These are phyloP conservation scores for Podospora sp. DNA, from an alignment of 495 filamentous ascomycete genomes.

Conservation along the genomic window DNA sequence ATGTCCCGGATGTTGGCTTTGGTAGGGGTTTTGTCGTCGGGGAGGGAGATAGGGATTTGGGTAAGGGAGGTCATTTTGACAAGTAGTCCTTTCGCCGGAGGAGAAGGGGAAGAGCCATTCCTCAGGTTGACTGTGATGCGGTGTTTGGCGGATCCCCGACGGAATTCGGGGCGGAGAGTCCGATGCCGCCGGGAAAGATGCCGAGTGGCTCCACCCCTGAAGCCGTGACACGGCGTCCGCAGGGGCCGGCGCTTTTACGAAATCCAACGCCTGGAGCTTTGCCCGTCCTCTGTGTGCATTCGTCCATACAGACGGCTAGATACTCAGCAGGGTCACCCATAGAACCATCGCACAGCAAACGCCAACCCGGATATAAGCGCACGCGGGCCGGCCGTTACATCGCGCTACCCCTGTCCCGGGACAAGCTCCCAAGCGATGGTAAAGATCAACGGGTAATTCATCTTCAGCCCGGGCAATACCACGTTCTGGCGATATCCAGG, in stretches of 20 bases:
- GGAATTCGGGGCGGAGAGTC: too few species aligned
- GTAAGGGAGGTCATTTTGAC: slow-evolving; percentile 29
- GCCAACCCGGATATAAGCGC: neutral
- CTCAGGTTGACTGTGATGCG: too few species aligned
- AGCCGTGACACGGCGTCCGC: too few species aligned
- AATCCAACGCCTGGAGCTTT: too few species aligned
- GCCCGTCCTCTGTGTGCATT: too few species aligned
- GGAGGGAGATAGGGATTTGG: slow-evolving; percentile 28
- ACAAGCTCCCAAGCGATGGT: neutral
- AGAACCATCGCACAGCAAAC: neutral
- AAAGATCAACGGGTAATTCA: neutral
- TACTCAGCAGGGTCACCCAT: too few species aligned
- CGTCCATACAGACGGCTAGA: too few species aligned
- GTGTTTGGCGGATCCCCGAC: too few species aligned
- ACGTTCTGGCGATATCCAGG: neutral
- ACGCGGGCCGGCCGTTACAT: neutral
- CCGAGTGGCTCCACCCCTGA: neutral
- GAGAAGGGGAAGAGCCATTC: too few species aligned
- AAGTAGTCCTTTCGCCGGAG: too few species aligned
- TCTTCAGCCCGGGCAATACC: neutral
- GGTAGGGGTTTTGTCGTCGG: slow-evolving; percentile 28
- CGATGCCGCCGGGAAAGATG: too few species aligned
- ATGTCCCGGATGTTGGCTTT: slow-evolving; percentile 30
- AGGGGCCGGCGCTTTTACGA: too few species aligned
- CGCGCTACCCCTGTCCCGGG: neutral